A percentile compares a stretch with the other conserved stretches of the same genome.
Conservation (phyloP, 805 yeast genomes). For the Pichia ethanolica region DNA sequence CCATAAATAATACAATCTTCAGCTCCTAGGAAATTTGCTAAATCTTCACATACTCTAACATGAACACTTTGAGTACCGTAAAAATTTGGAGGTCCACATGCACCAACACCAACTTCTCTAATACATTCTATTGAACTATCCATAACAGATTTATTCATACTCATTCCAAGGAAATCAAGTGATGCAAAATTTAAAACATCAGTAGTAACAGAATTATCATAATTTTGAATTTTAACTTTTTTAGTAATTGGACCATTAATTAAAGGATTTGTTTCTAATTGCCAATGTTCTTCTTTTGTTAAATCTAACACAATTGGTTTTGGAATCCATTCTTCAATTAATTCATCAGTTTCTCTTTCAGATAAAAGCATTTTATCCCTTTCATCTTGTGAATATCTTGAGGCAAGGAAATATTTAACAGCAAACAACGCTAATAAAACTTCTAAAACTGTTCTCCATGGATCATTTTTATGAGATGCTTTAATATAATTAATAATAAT, state of each 20-base stretch:
- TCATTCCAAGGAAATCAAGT: slow-evolving; percentile 62
- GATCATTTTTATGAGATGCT: slow-evolving; percentile 89
- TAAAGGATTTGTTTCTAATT: slow-evolving; percentile 54
- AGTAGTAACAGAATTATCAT: slow-evolving; percentile 18
- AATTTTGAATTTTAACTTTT: slow-evolving; percentile 26
- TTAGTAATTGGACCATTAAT: slow-evolving; percentile 44
- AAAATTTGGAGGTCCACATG: slow-evolving; percentile 97
- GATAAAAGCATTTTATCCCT: slow-evolving; percentile 58
- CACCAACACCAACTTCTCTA: slow-evolving; percentile 81
- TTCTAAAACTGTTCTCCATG: slow-evolving; percentile 81
- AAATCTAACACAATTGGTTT: slow-evolving; percentile 65
- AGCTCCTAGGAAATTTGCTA: slow-evolving; percentile 68
- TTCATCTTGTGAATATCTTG: slow-evolving; percentile 69
- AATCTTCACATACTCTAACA: slow-evolving; percentile 63
- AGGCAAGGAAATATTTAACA: slow-evolving; percentile 70
- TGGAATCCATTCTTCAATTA: slow-evolving; percentile 89
- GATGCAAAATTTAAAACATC: slow-evolving; percentile 60
- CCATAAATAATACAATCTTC: slow-evolving; percentile 82
- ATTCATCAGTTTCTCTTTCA: slow-evolving; percentile 64
- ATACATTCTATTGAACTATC: slow-evolving; percentile 52
- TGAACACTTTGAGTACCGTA: slow-evolving; percentile 95
- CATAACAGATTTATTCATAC: slow-evolving; percentile 38
- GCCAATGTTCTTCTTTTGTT: slow-evolving; percentile 49
- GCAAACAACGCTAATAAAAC: slow-evolving; percentile 72
- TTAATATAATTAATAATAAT: slow-evolving; percentile 62